Conservation (phyloP, 169 alveolate genomes). For the Plasmodium berghei region DNA sequence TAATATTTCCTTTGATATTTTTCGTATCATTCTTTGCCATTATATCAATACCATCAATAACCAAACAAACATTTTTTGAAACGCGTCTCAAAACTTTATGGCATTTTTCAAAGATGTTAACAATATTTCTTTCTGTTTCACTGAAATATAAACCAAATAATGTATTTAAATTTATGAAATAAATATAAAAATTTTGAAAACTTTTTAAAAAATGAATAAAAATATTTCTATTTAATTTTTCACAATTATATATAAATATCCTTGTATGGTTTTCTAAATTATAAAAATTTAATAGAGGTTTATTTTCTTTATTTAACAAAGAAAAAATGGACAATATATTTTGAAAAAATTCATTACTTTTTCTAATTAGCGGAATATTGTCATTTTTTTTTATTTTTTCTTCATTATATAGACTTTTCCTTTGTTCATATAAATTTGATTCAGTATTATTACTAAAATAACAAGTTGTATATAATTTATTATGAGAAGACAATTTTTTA, state of each 20-base stretch:
- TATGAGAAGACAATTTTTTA: too few relatives aligned
- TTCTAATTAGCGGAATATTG: not conserved
- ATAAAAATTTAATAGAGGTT: slow-evolving; percentile 14
- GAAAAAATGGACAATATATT: slow-evolving; percentile 22
- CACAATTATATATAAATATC: slow-evolving; percentile 68
- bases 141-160: slow-evolving; percentile 66
- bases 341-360: slow-evolving; percentile 5
- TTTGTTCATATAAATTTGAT: too few relatives aligned
- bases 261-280: slow-evolving; percentile 60
- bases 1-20: not conserved
- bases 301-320: slow-evolving; percentile 29
- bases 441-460: too few relatives aligned
- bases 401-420: too few relatives aligned
- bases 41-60: slow-evolving; percentile 66
- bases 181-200: slow-evolving; percentile 13
- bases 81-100: not conserved
- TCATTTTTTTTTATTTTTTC: not conserved
- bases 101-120: slow-evolving; percentile 50
- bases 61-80: slow-evolving; percentile 11
- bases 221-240: slow-evolving; percentile 17
- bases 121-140: slow-evolving; percentile 59
- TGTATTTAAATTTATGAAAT: slow-evolving; percentile 48
- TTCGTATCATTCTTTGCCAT: slow-evolving; percentile 4
- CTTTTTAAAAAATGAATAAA: slow-evolving; percentile 21
- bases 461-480: too few relatives aligned